phyloP scores from a whole-genome alignment of 139 green algal genomes.

The Chlorella sp. region DNA sequence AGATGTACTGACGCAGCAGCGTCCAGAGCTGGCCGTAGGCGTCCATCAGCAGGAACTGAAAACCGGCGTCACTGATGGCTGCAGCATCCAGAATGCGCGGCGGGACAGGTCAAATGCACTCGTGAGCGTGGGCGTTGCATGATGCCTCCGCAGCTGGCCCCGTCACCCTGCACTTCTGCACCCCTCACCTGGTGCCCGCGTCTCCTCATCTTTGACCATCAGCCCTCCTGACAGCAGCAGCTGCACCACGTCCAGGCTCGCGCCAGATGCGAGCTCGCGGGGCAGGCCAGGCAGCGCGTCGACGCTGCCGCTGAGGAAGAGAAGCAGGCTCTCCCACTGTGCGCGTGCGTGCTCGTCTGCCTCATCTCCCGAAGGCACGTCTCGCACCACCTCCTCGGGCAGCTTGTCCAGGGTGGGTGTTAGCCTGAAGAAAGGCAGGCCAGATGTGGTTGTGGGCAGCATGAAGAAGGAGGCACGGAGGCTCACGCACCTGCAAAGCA shows the following conservation, averaged over 20 bases:
- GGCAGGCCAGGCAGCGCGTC: background rate
- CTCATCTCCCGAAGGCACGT: no score
- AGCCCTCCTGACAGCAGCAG: conserved; percentile 57
- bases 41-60: conserved; percentile 81
- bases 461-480: no score
- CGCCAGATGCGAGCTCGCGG: conserved; percentile 3
- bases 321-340: conserved; percentile 54
- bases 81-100: background rate
- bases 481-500: no score
- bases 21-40: conserved; percentile 82
- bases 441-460: no score
- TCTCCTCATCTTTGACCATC: conserved; percentile 21
- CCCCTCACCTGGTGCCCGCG: conserved; percentile 6
- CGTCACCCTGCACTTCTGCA: background rate
- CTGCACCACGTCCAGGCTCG: conserved; percentile 45
- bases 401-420: no score
- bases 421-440: no score
- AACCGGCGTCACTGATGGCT: conserved; percentile 66
- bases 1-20: conserved; percentile 82
- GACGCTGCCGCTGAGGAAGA: conserved; percentile 54
- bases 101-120: background rate
- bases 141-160: no score
- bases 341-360: no score
- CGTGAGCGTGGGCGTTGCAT: no score
- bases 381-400: no score